Conservation (phyloP, 805 yeast species). For the Metschnikowia dekortorum region DNA sequence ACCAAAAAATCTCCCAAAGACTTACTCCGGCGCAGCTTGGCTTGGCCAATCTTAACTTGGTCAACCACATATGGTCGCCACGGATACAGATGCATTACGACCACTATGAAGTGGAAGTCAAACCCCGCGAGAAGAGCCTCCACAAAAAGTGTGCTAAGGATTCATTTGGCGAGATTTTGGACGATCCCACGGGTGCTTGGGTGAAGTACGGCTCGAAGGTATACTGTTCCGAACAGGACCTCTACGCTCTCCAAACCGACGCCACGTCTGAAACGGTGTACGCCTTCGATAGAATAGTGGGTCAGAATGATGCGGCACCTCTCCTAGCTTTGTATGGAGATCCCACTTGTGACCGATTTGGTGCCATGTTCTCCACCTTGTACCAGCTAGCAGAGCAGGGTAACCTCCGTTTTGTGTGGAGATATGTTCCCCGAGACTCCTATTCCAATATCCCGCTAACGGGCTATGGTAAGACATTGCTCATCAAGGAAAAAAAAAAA, state of each 20-base stretch:
- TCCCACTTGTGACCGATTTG: constrained; percentile 45
- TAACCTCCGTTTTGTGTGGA: constrained; percentile 69
- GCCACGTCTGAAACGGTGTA: constrained; percentile 16
- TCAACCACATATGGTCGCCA: constrained; percentile 52
- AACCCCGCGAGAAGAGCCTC: constrained; percentile 21
- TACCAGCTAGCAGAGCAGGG: constrained; percentile 57
- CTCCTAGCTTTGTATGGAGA: constrained; percentile 66
- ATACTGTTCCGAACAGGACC: constrained; percentile 66
- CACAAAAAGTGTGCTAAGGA: constrained; percentile 24
- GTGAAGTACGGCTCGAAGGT: constrained; percentile 46
- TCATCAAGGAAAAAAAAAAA: constrained; percentile 5
- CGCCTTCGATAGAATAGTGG: constrained; percentile 64
- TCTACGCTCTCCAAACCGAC: constrained; percentile 69
- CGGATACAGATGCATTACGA: constrained; percentile 61
- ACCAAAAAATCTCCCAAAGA: not conserved
- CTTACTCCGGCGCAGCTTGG: constrained; percentile 7
- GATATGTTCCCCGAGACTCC: constrained; percentile 55
- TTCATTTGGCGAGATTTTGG: constrained; percentile 29
- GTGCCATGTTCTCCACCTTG: constrained; percentile 54
- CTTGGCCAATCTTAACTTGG: constrained; percentile 41
- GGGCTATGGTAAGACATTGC: constrained; percentile 56
- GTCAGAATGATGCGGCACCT: constrained; percentile 46
- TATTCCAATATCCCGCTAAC: constrained; percentile 23
- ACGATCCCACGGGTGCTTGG: constrained; percentile 38
- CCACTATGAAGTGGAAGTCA: constrained; percentile 37